Conservation (phyloP, 23 red algal genomes). For the Agarophyton chilense region DNA sequence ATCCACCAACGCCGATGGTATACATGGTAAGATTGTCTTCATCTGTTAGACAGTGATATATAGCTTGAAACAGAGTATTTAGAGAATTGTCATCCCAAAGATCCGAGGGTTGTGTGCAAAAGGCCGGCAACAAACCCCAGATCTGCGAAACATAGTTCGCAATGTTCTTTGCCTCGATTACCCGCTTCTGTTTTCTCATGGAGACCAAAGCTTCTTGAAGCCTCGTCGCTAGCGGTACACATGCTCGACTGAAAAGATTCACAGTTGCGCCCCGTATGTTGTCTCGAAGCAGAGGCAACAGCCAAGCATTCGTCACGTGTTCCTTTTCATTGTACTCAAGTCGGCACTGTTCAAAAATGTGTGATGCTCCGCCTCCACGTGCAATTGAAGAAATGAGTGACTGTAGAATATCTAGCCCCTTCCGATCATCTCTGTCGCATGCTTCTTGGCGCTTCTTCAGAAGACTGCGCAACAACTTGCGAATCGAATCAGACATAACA, state of each 20-base stretch:
- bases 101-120: slow-evolving; percentile 55
- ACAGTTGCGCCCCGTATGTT: slow-evolving; percentile 50
- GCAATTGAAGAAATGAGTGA: slow-evolving; percentile 38
- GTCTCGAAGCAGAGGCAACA: slow-evolving; percentile 60
- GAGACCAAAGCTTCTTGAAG: background rate
- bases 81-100: slow-evolving; percentile 38
- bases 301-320: slow-evolving; percentile 65
- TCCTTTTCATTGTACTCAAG: slow-evolving; percentile 49
- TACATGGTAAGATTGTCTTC: slow-evolving; percentile 31
- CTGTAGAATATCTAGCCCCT: slow-evolving; percentile 10
- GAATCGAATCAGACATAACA: slow-evolving; percentile 21
- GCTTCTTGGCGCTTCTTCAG: slow-evolving; percentile 29
- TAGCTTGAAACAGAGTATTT: slow-evolving; percentile 44
- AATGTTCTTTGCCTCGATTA: slow-evolving; percentile 71
- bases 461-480: background rate
- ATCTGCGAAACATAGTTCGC: slow-evolving; percentile 47
- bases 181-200: slow-evolving; percentile 40
- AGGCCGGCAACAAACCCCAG: slow-evolving; percentile 59
- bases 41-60: slow-evolving; percentile 33
- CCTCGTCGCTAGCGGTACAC: slow-evolving; percentile 46
- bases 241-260: slow-evolving; percentile 4
- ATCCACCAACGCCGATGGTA: slow-evolving; percentile 24
- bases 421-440: slow-evolving; percentile 22
- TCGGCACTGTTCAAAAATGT: slow-evolving; percentile 22
- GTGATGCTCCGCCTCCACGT: slow-evolving; percentile 57